Evolutionary conservation across 2,329 filamentous ascomycete genomes (phyloP).

Genomic region (Cladorrhinum sp.): DNA sequence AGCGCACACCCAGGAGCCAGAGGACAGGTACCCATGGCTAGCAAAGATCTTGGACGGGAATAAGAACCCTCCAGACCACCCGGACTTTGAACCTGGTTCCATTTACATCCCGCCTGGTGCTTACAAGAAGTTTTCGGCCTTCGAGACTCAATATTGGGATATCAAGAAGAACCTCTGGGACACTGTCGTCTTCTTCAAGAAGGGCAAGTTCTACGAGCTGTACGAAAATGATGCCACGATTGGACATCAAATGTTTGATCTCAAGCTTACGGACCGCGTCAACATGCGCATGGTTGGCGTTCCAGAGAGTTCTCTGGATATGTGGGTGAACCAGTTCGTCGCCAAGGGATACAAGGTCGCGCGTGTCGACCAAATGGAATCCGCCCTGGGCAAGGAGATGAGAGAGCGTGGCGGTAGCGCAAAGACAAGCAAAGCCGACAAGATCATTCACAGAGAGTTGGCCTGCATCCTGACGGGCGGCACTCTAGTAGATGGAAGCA

Average conservation of each 20-base stretch:
- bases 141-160: conserved; percentile 98
- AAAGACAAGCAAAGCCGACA: conserved; percentile 73
- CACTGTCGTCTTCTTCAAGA: conserved; percentile 98
- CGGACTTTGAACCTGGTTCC: conserved; percentile 87
- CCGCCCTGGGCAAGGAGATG: conserved; percentile 95
- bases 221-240: conserved; percentile 98
- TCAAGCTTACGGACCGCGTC: conserved; percentile 95
- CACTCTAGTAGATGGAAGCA: conserved; percentile 89
- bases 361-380: conserved; percentile 94
- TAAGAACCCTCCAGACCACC: conserved; percentile 70
- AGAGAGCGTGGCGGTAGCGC: conserved; percentile 70
- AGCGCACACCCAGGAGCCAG: conserved; percentile 76
- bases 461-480: conserved; percentile 88
- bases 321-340: conserved; percentile 98
- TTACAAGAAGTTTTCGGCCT: conserved; percentile 81
- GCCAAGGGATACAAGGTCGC: conserved; percentile 98
- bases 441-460: conserved; percentile 88
- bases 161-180: conserved; percentile 99
- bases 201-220: conserved; percentile 98
- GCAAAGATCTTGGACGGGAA: conserved; percentile 83
- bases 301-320: conserved; percentile 88
- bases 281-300: conserved; percentile 99
- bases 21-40: conserved; percentile 86
- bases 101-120: conserved; percentile 83
- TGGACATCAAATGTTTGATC: conserved; percentile 92